Base-by-base conservation (phyloP, 192 early-diverging fungal genomes). In the Entomortierella beljakovae region DNA sequence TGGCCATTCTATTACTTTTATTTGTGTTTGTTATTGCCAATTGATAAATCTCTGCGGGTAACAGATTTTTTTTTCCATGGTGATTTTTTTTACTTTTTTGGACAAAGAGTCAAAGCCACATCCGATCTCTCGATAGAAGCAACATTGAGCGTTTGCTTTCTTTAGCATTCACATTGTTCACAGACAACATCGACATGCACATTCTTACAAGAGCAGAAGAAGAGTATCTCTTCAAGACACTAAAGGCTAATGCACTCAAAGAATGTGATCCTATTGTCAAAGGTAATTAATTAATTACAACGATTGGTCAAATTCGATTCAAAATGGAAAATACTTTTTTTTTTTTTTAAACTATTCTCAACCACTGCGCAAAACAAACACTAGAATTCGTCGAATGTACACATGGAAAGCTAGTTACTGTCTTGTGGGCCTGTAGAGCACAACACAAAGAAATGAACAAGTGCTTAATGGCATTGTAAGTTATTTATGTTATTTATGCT, bases 331-430 rank as follows among this genome's bases (percentile, higher is more conserved):
- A n/a, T n/a, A n/a, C n/a, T n/a, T n/a, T n/a, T n/a, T n/a, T n/a
- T n/a, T n/a, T n/a, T n/a, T n/a, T n/a, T n/a, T n/a, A n/a, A 20
- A 20, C 10, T 20, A n/a, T 18, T 56, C 18, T 23, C 32, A 8
- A 22, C 22, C 43, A 33, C 28, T 48, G 20, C 31, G 54, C 42
- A 32, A 40, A 51, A 9, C n/a, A 25, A 16, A n/a, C n/a, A n/a
- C n/a, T 81, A 87, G 86, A 87, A 33, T 87, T 87, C 23, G 86
- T 87, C 22, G 65, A 83, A 40, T 87, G 86, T 40, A 87, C 84
- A 64, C 81, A 85, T 40, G 86, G 85, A 53, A 82, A 87, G 58
- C 61, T 82, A 48, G 70, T 87, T 22, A 84, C 82, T 7, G 86
- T 87, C 20, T 76, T 83, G 32, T 85, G 83, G 80, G 80, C 70